Percentiles rank a stretch among this genome's conserved stretches.
These are phyloP conservation scores for Kuraishia capsulata DNA, from an alignment of 805 yeast genomes.

Conservation along the genomic window DNA sequence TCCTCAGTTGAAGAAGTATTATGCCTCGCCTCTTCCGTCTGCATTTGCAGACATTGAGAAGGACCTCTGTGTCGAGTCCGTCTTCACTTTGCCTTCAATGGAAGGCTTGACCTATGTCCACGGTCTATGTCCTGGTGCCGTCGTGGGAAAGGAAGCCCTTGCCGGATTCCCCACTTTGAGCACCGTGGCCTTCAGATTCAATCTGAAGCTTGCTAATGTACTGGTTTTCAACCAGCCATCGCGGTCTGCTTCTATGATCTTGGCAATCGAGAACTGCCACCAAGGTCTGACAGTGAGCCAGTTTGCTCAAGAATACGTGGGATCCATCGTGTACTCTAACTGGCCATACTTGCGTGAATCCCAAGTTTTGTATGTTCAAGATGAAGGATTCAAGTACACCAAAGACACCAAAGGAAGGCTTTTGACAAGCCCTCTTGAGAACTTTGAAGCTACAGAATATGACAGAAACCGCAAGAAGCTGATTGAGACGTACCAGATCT, in stretches of 20 bases:
- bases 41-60: slow-evolving; percentile 70
- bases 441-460: slow-evolving; percentile 39
- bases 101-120: slow-evolving; percentile 28
- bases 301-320: slow-evolving; percentile 53
- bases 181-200: slow-evolving; percentile 52
- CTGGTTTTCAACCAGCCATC: slow-evolving; percentile 81
- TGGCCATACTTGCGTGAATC: slow-evolving; percentile 93
- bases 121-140: slow-evolving; percentile 57
- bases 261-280: slow-evolving; percentile 49
- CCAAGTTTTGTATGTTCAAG: slow-evolving; percentile 53
- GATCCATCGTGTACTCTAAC: slow-evolving; percentile 58
- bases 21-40: slow-evolving; percentile 69
- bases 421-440: slow-evolving; percentile 28
- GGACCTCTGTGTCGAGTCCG: slow-evolving; percentile 65
- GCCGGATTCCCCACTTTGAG: slow-evolving; percentile 89
- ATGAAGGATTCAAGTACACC: slow-evolving; percentile 26
- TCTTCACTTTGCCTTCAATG: slow-evolving; percentile 42
- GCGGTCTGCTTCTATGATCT: slow-evolving; percentile 70
- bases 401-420: slow-evolving; percentile 9
- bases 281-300: slow-evolving; percentile 49
- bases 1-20: slow-evolving; percentile 62
- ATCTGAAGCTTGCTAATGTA: slow-evolving; percentile 53
- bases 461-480: slow-evolving; percentile 29
- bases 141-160: slow-evolving; percentile 56
- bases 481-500: slow-evolving; percentile 31